Evolutionary conservation across 2,329 filamentous ascomycete genomes (phyloP).

Genomic region (Dothidotthia symphoricarpi): DNA sequence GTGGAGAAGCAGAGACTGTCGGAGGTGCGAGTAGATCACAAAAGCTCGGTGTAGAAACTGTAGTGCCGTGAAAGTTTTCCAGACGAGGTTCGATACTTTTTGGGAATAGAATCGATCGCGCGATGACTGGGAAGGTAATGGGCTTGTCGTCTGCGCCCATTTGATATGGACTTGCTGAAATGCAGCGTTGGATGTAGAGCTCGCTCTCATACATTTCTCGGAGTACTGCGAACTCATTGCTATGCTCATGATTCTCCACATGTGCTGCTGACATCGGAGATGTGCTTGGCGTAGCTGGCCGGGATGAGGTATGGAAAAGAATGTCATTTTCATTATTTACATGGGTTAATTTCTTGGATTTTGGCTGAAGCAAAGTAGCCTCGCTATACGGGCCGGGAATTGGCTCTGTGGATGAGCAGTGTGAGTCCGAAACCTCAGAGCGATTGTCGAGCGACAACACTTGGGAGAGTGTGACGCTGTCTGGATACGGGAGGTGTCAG

Average conservation of each 20-base stretch:
- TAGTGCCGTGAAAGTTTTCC: not conserved
- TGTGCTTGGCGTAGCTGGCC: no score
- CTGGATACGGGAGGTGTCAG: no score
- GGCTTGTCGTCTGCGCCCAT: slow-evolving; percentile 1
- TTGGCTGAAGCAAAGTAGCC: not conserved
- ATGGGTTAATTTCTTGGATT: no score
- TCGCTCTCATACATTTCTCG: slow-evolving; percentile 3
- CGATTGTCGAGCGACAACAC: no score
- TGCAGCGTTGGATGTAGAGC: slow-evolving; percentile 4
- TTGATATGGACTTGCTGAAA: slow-evolving; percentile 5
- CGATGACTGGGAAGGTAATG: not conserved
- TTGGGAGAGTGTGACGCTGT: no score
- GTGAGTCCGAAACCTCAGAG: not conserved
- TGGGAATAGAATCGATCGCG: slow-evolving; percentile 1
- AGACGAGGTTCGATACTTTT: not conserved
- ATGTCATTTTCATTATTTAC: no score
- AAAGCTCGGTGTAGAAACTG: slow-evolving; percentile 5
- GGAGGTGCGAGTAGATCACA: slow-evolving; percentile 5
- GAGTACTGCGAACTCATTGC: not conserved
- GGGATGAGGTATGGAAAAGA: not conserved
- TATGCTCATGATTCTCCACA: no score
- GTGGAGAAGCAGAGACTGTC: slow-evolving; percentile 2
- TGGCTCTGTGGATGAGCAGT: not conserved
- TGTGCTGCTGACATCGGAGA: no score
- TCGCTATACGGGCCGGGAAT: not conserved